phyloP scores from a whole-genome alignment of 305 asterid species.

The Euphrasia arctica region DNA sequence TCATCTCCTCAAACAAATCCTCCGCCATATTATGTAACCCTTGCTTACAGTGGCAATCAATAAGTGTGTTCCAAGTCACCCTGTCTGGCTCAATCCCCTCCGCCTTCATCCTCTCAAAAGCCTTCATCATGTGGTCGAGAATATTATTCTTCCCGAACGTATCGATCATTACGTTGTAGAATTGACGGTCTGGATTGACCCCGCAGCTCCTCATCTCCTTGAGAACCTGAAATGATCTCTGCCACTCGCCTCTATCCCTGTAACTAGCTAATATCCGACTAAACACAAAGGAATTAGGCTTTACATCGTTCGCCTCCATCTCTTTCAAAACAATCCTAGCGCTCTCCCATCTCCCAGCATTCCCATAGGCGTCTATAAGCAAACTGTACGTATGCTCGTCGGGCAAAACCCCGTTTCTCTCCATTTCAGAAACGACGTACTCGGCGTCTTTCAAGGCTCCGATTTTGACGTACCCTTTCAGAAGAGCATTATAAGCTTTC shows the following conservation, averaged over 20 bases:
- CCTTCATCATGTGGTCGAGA: slow-evolving; percentile 80
- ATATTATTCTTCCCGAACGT: slow-evolving; percentile 88
- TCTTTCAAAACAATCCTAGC: slow-evolving; percentile 84
- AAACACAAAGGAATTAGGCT: slow-evolving; percentile 71
- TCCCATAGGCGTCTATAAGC: slow-evolving; percentile 93
- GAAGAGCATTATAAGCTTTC: slow-evolving; percentile 82
- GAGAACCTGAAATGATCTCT: slow-evolving; percentile 84
- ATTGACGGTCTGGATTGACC: slow-evolving; percentile 72
- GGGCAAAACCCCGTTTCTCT: slow-evolving; percentile 65
- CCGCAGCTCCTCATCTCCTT: slow-evolving; percentile 88
- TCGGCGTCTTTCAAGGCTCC: slow-evolving; percentile 87
- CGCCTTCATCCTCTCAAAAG: slow-evolving; percentile 76
- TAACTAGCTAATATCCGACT: slow-evolving; percentile 75
- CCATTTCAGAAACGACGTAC: slow-evolving; percentile 79
- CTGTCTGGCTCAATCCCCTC: slow-evolving; percentile 81
- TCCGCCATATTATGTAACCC: slow-evolving; percentile 62
- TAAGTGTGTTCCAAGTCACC: slow-evolving; percentile 91
- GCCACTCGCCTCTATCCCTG: slow-evolving; percentile 97
- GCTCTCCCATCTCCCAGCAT: slow-evolving; percentile 97
- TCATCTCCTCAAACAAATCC: slow-evolving; percentile 72
- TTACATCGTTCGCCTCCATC: slow-evolving; percentile 72
- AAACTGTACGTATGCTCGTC: slow-evolving; percentile 83
- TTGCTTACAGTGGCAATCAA: slow-evolving; percentile 88
- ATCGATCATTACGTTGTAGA: slow-evolving; percentile 91
- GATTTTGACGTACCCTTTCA: slow-evolving; percentile 78